phyloP scores from a whole-genome alignment of 202 grass and related monocot species.

The Carex sylvatica region DNA sequence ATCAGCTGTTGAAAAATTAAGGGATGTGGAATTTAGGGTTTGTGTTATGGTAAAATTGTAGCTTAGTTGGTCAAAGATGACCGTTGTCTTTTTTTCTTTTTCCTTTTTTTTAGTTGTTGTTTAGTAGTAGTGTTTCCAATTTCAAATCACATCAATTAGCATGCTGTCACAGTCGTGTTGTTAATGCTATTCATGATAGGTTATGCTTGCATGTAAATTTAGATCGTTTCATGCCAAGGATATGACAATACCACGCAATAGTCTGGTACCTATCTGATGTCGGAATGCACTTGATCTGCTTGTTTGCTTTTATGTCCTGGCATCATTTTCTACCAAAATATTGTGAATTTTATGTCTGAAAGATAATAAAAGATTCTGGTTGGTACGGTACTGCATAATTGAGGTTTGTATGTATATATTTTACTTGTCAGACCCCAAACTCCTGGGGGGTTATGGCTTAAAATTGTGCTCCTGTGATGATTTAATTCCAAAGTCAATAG shows the following conservation, averaged over 20 bases:
- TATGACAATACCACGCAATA: background rate
- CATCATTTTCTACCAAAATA: background rate
- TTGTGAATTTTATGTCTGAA: background rate
- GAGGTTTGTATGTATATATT: background rate
- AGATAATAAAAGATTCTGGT: background rate
- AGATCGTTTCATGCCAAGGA: background rate
- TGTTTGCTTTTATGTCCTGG: background rate
- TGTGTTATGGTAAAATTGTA: conserved; percentile 11
- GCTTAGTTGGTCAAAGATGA: conserved; percentile 11
- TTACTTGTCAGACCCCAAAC: background rate
- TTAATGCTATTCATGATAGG: background rate
- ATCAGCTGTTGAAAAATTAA: conserved; percentile 19
- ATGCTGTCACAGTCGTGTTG: background rate
- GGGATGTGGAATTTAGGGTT: conserved; percentile 9
- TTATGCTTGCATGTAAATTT: background rate
- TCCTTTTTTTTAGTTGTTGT: background rate
- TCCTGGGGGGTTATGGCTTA: background rate
- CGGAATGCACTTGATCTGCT: background rate
- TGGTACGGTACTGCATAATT: background rate
- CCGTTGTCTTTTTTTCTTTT: background rate
- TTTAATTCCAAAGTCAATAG: background rate
- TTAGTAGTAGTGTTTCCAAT: conserved; percentile 9
- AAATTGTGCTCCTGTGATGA: background rate
- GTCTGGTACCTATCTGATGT: background rate
- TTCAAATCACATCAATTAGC: background rate